Base-by-base conservation (phyloP, 1,284 basidiomycete genomes). In the Rhodotorula sp. region DNA sequence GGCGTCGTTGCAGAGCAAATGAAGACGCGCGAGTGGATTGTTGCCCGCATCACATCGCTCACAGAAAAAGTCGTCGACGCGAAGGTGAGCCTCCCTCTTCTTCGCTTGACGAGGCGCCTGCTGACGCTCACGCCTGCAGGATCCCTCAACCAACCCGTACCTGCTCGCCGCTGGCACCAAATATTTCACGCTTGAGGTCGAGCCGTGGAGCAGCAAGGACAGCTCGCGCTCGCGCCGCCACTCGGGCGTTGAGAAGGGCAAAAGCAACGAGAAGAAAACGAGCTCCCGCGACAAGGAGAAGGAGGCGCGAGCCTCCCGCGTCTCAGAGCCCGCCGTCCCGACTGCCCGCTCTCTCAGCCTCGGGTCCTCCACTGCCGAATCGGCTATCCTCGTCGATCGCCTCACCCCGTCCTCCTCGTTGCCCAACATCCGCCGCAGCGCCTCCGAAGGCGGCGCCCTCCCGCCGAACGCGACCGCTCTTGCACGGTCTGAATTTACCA, bases 1-100 rank as follows among this genome's bases (percentile, higher is more conserved):
- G 91, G 90, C 1, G 87, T 89, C 75, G 85, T 98, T 53, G 90
- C 89, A 19, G 92, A 95, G 78, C 91, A 94, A 55, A 75, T 83
- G 58, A 75, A 78, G 66, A 79, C 76, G 15, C 80, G 78, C 27
- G 76, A 79, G 63, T 80, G 81, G 82, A 78, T 83, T 50, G 80
- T 84, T 10, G 83, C 82, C 5, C 78, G 82, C 5, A 82, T 84
- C 65, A 78, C 79, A 1, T 70, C 77, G 12, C 79, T 84, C 64
- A 76, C 77, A 7, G 80, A 82, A 57, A 77, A 79, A 32, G 79
- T 82, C 9, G 82, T 81, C 6, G 78, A 78, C 25, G 57, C 77
- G 2, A 78, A 76, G 61, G 73, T 72, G 21, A 37, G 71, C 13
- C 21, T 19, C 4, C 21, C 44, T 53, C n/a, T 10, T 9, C 8